phyloP scores from a whole-genome alignment of 2,329 filamentous ascomycete species.

The Cladosporium sp. region DNA sequence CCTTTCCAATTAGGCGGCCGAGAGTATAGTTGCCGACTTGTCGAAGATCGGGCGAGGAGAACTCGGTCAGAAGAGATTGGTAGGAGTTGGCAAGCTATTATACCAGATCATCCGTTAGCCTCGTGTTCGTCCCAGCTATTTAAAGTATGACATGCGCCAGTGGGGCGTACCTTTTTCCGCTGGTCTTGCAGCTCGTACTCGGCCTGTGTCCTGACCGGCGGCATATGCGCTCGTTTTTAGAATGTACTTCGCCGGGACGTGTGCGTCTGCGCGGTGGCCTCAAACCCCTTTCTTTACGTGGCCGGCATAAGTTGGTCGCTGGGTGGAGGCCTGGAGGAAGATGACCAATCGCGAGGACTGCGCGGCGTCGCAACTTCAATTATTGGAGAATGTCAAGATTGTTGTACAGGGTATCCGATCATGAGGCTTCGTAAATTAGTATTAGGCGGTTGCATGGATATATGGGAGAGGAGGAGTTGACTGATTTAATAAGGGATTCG shows the following conservation, averaged over 20 bases:
- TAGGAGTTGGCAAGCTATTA: constrained; percentile 90
- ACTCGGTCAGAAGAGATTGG: constrained; percentile 94
- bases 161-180: constrained; percentile 29
- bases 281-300: neutral
- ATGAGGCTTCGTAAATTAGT: neutral
- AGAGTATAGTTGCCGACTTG: constrained; percentile 93
- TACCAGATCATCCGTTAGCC: neutral
- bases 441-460: neutral
- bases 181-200: constrained; percentile 33
- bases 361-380: neutral
- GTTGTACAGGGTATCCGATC: neutral
- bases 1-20: constrained; percentile 89
- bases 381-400: neutral
- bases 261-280: constrained; percentile 6
- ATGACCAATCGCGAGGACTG: neutral
- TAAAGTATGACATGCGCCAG: neutral
- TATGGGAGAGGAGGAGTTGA: neutral
- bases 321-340: neutral
- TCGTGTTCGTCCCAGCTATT: neutral
- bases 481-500: neutral
- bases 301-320: constrained; percentile 7
- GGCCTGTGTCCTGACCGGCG: constrained; percentile 31
- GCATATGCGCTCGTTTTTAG: constrained; percentile 23
- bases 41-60: constrained; percentile 83
- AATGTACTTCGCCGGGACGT: neutral